These are phyloP conservation scores for Hymenoscyphus fraxineus DNA, from an alignment of 2,329 filamentous ascomycete genomes.

Conservation along the genomic window DNA sequence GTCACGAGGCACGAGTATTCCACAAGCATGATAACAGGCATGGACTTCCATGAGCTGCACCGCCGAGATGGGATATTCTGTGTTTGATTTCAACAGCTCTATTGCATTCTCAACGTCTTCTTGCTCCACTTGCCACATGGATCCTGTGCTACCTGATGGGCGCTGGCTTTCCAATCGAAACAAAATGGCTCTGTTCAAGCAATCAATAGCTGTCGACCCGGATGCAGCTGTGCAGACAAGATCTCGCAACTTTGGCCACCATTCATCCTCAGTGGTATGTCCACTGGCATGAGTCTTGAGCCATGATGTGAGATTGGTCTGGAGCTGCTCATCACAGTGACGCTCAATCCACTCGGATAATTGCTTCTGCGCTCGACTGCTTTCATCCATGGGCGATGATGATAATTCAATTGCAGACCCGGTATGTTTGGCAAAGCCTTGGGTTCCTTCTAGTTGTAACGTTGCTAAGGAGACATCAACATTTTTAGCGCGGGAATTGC, in stretches of 20 bases:
- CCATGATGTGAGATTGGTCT: neutral
- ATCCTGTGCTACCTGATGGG: neutral
- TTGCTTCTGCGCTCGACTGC: neutral
- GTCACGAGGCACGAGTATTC: neutral
- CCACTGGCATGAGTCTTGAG: neutral
- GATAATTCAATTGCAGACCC: neutral
- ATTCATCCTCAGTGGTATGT: neutral
- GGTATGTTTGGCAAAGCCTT: neutral
- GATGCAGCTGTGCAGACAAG: neutral
- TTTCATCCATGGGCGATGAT: neutral
- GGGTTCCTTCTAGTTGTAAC: neutral
- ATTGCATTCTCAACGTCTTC: neutral
- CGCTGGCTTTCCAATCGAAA: neutral
- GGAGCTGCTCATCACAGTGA: neutral
- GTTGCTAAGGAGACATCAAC: neutral
- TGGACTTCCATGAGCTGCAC: neutral
- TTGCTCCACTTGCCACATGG: neutral
- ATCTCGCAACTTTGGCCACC: neutral
- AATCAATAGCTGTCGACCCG: neutral
- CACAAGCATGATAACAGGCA: neutral
- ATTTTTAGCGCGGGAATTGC: neutral
- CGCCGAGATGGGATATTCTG: neutral
- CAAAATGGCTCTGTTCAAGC: neutral
- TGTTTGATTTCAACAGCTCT: neutral
- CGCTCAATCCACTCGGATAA: neutral